Conservation (phyloP, 441 rosid genomes). For the Omphalea diandra region DNA sequence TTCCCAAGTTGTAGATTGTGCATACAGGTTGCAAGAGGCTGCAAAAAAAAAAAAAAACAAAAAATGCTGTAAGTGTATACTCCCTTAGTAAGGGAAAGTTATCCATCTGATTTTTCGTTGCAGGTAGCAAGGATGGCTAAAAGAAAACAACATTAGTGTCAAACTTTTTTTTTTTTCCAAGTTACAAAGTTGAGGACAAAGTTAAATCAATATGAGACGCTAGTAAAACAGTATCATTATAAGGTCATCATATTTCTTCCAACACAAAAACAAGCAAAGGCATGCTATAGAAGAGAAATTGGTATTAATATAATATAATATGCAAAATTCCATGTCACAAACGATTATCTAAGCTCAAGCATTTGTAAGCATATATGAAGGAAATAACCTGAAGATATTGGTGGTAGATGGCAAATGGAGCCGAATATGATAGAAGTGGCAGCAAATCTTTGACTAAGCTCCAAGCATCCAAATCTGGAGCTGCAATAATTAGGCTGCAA, state of each 20-base stretch:
- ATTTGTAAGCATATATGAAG: neutral
- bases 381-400: slow-evolving; percentile 50
- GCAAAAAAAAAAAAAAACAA: slow-evolving; percentile 22
- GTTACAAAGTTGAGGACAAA: neutral
- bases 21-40: slow-evolving; percentile 95
- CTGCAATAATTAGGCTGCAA: slow-evolving; percentile 78
- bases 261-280: neutral
- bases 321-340: no score
- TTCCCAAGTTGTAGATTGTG: slow-evolving; percentile 73
- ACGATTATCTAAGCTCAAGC: no score
- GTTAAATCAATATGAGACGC: neutral
- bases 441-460: slow-evolving; percentile 58
- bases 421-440: slow-evolving; percentile 78
- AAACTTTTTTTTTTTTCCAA: neutral
- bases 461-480: slow-evolving; percentile 84
- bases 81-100: neutral
- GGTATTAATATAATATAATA: no score
- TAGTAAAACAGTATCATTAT: neutral
- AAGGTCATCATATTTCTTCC: neutral
- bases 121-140: neutral
- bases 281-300: no score
- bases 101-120: neutral
- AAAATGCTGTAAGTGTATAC: neutral
- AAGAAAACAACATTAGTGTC: no score
- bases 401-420: slow-evolving; percentile 87